Evolutionary conservation across 495 filamentous ascomycete genomes (phyloP), one percentile per base, ranked within the genome.

Genomic region (Hypoxylon fragiforme): DNA sequence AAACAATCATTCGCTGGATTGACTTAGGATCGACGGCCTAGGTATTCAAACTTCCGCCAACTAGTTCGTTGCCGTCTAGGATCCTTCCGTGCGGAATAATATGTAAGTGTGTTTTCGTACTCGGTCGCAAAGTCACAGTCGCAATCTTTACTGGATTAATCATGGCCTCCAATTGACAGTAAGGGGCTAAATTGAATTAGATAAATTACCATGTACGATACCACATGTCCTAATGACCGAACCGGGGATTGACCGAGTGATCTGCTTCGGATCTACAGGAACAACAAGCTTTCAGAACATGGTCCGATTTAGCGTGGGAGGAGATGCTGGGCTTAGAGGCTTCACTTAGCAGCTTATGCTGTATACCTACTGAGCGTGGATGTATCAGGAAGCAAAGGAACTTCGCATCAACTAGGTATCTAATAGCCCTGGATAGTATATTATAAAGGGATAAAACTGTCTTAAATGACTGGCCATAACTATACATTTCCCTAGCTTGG

Each of bases 1-100:
- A n/a, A 35, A 19, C 24, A 35, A n/a, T 32, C n/a, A 62, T 67
- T 64, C 64, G 61, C 36, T 47, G 44, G 49, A 50, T 22, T 1
- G 0, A 15, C 7, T 43, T 37, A 19, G 44, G 53, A 58, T 58
- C 54, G 42, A 48, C 52, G 6, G 43, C 40, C 41, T 47, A 35
- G 41, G 57, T 54, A 9, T 28, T 28, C 24, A 28, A 28, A 28
- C 24, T 28, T 61, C 57, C 54, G 42, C 57, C 57, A 60, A 50
- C 51, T 61, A 46, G 47, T 9, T 51, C 46, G 51, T 46, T 39
- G 42, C 26, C 21, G 51, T 51, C 36, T 40, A 46, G 45, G 51
- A 52, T 44, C 44, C 18, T 31, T 32, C 30, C 28, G 36, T 38
- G 38, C 18, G 28, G 34, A 49, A 49, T 31, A 21, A 40, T 22